Evolutionary conservation across 2,329 filamentous ascomycete genomes (phyloP).

Genomic region (Colletotrichum eleusines): DNA sequence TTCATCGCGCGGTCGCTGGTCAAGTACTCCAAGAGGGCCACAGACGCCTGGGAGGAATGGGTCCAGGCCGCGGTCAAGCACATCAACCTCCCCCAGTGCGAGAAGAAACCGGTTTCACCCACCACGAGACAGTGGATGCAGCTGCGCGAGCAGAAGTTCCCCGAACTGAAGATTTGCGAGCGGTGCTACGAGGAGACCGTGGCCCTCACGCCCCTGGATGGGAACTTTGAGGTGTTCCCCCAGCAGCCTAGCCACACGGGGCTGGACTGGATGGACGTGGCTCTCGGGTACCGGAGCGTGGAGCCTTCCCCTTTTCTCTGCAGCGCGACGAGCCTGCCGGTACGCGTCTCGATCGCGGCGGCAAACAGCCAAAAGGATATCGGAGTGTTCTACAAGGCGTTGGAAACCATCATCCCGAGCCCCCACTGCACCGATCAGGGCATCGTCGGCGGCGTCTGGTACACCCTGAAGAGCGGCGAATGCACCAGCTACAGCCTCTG

Average conservation of each 20-base stretch:
- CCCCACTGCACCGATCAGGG: slow-evolving; percentile 48
- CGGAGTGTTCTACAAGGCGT: slow-evolving; percentile 46
- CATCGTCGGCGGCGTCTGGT: slow-evolving; percentile 51
- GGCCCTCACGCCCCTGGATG: slow-evolving; percentile 46
- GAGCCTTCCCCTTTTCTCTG: slow-evolving; percentile 1
- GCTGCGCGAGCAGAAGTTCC: slow-evolving; percentile 43
- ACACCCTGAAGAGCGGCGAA: slow-evolving; percentile 46
- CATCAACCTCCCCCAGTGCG: slow-evolving; percentile 46
- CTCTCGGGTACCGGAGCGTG: slow-evolving; percentile 6
- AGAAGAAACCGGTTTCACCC: slow-evolving; percentile 45
- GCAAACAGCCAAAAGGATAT: slow-evolving; percentile 47
- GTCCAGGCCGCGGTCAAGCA: slow-evolving; percentile 44
- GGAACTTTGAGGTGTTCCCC: slow-evolving; percentile 43
- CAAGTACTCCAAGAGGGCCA: slow-evolving; percentile 40
- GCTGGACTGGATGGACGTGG: slow-evolving; percentile 25
- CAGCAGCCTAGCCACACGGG: slow-evolving; percentile 3
- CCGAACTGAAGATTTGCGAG: slow-evolving; percentile 50
- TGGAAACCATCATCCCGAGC: slow-evolving; percentile 43
- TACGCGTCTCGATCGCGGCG: slow-evolving; percentile 46
- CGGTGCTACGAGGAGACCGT: slow-evolving; percentile 53
- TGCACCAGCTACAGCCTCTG: slow-evolving; percentile 48
- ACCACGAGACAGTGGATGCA: slow-evolving; percentile 47
- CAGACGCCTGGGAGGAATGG: slow-evolving; percentile 49
- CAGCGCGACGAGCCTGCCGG: slow-evolving; percentile 25
- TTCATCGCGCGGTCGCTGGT: slow-evolving; percentile 45